A percentile compares a stretch with the other conserved stretches of the same genome.
Evolutionary conservation across 441 rosid genomes (phyloP).

Genomic region (Eruca vesicaria): DNA sequence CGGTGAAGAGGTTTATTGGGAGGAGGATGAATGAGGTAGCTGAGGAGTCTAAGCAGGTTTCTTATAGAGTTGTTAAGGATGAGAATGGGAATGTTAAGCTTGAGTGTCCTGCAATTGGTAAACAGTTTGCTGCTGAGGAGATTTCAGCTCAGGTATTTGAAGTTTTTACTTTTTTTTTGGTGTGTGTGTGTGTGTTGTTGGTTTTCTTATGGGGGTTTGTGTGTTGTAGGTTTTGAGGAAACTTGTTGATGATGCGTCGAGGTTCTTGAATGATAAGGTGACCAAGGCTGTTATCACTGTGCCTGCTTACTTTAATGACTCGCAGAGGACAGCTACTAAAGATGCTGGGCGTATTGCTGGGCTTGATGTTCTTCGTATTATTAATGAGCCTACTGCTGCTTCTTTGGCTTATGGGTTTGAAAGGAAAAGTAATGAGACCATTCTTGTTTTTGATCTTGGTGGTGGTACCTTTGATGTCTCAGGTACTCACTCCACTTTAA

Average conservation of each 20-base stretch:
- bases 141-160: constrained; percentile 30
- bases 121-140: neutral
- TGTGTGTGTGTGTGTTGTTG: neutral
- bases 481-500: too few relatives aligned
- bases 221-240: constrained; percentile 66
- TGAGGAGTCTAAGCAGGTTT: neutral
- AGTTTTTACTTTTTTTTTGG: neutral
- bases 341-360: constrained; percentile 99
- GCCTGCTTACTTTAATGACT: constrained; percentile 97
- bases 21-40: neutral
- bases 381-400: constrained; percentile 97
- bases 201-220: neutral
- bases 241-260: constrained; percentile 97
- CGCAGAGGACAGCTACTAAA: constrained; percentile 95
- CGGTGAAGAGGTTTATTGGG: neutral
- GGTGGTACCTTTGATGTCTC: constrained; percentile 98
- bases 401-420: constrained; percentile 97
- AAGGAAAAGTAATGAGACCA: constrained; percentile 85
- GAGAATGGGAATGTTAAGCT: neutral
- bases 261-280: constrained; percentile 87
- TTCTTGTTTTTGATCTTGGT: constrained; percentile 93
- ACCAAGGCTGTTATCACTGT: constrained; percentile 94
- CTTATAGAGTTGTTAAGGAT: neutral
- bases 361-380: constrained; percentile 89
- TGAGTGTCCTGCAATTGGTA: neutral